phyloP scores from a whole-genome alignment of 1,139 yeast genomes.

The Arxiozyma telluris region DNA sequence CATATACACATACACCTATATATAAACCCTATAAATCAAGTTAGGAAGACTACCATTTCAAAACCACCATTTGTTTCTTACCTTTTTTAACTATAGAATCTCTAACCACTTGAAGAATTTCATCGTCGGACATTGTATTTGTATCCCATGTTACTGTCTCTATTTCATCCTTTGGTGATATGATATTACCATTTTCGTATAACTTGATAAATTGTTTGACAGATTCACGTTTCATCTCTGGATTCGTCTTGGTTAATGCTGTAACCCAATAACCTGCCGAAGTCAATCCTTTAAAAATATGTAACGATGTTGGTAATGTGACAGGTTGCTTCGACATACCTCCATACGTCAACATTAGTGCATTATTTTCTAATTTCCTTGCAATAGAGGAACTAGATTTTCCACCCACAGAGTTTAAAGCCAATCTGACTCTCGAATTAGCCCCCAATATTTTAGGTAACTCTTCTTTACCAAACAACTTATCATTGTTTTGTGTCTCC shows the following conservation, averaged over 20 bases:
- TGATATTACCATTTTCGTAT: slow-evolving; percentile 53
- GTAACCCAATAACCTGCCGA: slow-evolving; percentile 94
- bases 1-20: too few relatives aligned
- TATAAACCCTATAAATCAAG: background rate
- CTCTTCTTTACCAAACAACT: slow-evolving; percentile 51
- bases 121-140: slow-evolving; percentile 38
- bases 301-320: slow-evolving; percentile 73
- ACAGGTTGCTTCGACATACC: slow-evolving; percentile 98
- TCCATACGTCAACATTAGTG: slow-evolving; percentile 81
- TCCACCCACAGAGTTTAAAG: slow-evolving; percentile 91
- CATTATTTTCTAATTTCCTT: slow-evolving; percentile 66
- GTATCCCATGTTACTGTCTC: slow-evolving; percentile 44
- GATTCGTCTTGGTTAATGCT: slow-evolving; percentile 56
- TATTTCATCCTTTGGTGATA: slow-evolving; percentile 41
- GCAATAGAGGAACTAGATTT: slow-evolving; percentile 72
- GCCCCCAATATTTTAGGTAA: slow-evolving; percentile 55
- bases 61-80: slow-evolving; percentile 35
- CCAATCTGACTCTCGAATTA: slow-evolving; percentile 48
- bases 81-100: slow-evolving; percentile 44
- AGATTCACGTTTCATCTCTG: slow-evolving; percentile 51
- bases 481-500: slow-evolving; percentile 69
- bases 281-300: slow-evolving; percentile 80
- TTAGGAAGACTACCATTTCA: slow-evolving; percentile 18
- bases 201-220: slow-evolving; percentile 54
- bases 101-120: slow-evolving; percentile 42